Percentiles rank a stretch among this genome's conserved stretches.
Conservation (phyloP, 2,329 filamentous ascomycete species). For the Neonectria hederae region DNA sequence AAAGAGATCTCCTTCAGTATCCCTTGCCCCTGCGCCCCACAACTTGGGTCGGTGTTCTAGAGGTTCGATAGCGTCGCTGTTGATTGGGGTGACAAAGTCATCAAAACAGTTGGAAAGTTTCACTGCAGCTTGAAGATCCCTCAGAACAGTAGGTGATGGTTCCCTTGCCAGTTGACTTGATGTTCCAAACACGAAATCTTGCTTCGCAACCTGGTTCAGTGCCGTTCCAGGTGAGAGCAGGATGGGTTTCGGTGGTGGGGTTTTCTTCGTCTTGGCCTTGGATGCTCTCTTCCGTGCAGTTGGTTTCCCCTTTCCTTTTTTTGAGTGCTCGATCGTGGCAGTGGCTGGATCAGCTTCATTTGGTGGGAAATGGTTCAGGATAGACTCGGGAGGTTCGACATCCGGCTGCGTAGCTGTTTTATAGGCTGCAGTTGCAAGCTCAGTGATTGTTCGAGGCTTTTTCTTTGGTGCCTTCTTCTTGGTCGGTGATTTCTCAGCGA, state of each 20-base stretch:
- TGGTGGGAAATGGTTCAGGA: conserved; percentile 55
- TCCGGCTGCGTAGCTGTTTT: conserved; percentile 46
- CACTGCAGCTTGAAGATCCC: conserved; percentile 70
- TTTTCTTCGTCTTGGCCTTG: conserved; percentile 52
- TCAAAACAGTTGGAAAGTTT: conserved; percentile 63
- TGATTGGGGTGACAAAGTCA: conserved; percentile 51
- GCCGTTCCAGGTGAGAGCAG: conserved; percentile 77
- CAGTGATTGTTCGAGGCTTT: conserved; percentile 81
- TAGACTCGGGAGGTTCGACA: conserved; percentile 47
- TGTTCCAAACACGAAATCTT: conserved; percentile 86
- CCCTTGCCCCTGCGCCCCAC: conserved; percentile 77
- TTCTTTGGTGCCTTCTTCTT: conserved; percentile 70
- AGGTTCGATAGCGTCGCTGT: conserved; percentile 51
- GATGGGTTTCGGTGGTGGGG: conserved; percentile 54
- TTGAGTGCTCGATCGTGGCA: conserved; percentile 9
- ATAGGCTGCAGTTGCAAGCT: conserved; percentile 78
- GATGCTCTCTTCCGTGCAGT: conserved; percentile 46
- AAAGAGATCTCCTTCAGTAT: conserved; percentile 70
- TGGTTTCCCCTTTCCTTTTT: conserved; percentile 47
- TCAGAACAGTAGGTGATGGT: conserved; percentile 73
- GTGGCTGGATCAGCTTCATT: conserved; percentile 2
- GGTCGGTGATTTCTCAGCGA: conserved; percentile 43
- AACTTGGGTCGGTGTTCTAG: conserved; percentile 55
- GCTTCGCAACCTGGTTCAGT: conserved; percentile 69
- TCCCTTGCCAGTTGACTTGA: conserved; percentile 83